Evolutionary conservation across 495 filamentous ascomycete species (phyloP).

Genomic region (Aspergillus egyptiacus): DNA sequence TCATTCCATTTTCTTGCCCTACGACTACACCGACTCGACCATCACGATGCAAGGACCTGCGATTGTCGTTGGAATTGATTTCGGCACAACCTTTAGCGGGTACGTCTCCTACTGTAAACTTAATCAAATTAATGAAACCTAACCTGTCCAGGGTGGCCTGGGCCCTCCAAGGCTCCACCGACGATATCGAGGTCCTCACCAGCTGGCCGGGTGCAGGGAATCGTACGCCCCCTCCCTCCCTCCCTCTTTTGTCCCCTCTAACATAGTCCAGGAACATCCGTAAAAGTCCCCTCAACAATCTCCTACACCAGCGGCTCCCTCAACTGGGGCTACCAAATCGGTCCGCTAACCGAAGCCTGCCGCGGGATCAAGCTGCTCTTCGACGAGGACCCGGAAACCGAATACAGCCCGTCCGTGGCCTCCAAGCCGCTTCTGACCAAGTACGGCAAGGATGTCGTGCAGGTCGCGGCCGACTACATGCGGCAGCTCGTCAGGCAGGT

Average conservation of each 20-base stretch:
- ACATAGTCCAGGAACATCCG: constrained; percentile 11
- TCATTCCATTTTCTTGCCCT: too few species aligned
- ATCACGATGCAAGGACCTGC: constrained; percentile 11
- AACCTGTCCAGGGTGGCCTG: constrained; percentile 7
- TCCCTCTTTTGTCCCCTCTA: not conserved
- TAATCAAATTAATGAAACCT: not conserved
- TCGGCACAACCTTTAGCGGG: constrained; percentile 40
- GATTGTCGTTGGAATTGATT: constrained; percentile 39
- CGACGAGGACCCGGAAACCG: constrained; percentile 10
- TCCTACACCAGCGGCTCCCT: not conserved
- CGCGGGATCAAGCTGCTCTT: constrained; percentile 21
- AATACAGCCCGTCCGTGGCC: constrained; percentile 10
- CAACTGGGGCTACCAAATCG: constrained; percentile 19
- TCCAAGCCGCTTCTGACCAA: not conserved
- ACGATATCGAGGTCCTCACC: constrained; percentile 13
- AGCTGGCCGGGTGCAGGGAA: constrained; percentile 16
- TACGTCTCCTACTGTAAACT: not conserved
- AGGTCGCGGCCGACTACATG: constrained; percentile 36
- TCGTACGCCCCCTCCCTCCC: not conserved
- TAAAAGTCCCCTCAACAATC: constrained; percentile 10
- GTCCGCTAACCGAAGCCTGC: constrained; percentile 8
- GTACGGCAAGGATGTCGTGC: constrained; percentile 2
- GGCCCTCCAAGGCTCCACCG: constrained; percentile 1
- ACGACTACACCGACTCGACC: too few species aligned
- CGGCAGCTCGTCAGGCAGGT: constrained; percentile 34